A percentile compares a stretch with the other conserved stretches of the same genome.
Evolutionary conservation across 2,329 filamentous ascomycete genomes (phyloP).

Genomic region (Claviceps sp.): DNA sequence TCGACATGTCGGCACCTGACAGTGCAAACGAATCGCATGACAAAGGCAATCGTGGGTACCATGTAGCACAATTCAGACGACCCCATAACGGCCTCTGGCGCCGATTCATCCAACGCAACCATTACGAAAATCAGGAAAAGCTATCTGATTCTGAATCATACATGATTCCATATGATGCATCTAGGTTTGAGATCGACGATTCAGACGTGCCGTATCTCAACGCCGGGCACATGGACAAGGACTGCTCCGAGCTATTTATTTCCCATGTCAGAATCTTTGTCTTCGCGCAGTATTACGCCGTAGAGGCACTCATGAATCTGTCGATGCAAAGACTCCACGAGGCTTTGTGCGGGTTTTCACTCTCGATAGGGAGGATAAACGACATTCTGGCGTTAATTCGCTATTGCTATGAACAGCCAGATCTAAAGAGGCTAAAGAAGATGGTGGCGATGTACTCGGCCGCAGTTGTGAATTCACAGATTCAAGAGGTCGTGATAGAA

Average conservation of each 20-base stretch:
- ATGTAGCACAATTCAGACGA: too few species aligned
- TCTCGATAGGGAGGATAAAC: not conserved
- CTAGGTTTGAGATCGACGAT: too few species aligned
- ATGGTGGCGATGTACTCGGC: not conserved
- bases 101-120: too few species aligned
- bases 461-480: too few species aligned
- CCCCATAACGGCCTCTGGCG: too few species aligned
- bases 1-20: not conserved
- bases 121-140: too few species aligned
- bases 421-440: not conserved
- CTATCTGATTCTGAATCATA: too few species aligned
- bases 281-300: not conserved
- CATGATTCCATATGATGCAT: too few species aligned
- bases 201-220: not conserved
- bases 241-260: not conserved
- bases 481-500: too few species aligned
- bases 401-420: not conserved
- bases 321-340: not conserved
- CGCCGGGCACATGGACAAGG: too few species aligned
- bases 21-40: too few species aligned
- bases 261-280: not conserved
- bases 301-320: not conserved
- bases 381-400: not conserved
- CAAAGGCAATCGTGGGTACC: fast-evolving
- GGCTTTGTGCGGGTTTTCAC: not conserved